Conservation (phyloP, 2,329 filamentous ascomycete genomes). For the Alternaria alternata region DNA sequence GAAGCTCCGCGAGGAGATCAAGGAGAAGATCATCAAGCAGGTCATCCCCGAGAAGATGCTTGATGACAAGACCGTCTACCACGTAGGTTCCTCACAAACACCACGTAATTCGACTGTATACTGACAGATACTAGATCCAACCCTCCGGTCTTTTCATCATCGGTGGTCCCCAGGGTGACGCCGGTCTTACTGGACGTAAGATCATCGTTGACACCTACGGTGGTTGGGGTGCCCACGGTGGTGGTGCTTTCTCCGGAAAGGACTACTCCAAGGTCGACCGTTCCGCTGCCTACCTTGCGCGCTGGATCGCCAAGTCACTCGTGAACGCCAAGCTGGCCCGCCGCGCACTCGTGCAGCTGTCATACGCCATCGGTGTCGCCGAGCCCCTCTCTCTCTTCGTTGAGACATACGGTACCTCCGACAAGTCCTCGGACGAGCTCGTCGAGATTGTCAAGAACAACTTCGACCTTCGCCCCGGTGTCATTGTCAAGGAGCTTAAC, state of each 20-base stretch:
- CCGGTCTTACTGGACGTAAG: conserved; percentile 98
- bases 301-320: conserved; percentile 99
- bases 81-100: conserved; percentile 65
- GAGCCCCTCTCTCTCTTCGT: conserved; percentile 98
- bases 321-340: conserved; percentile 88
- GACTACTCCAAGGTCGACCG: conserved; percentile 99
- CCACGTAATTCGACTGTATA: background rate
- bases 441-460: conserved; percentile 93
- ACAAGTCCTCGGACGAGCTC: conserved; percentile 88
- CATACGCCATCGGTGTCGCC: conserved; percentile 98
- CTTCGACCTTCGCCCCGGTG: conserved; percentile 97
- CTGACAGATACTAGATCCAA: conserved; percentile 71
- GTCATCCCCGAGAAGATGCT: conserved; percentile 93
- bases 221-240: conserved; percentile 99
- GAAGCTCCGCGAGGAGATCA: conserved; percentile 90
- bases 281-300: conserved; percentile 94
- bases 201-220: conserved; percentile 99
- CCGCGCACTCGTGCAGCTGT: conserved; percentile 95
- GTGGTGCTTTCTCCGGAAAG: conserved; percentile 99
- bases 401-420: conserved; percentile 94
- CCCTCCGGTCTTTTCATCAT: conserved; percentile 99
- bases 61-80: conserved; percentile 93
- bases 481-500: conserved; percentile 97
- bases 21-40: conserved; percentile 96
- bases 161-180: conserved; percentile 97